Base-by-base conservation (phyloP, 495 filamentous ascomycete species). In the Tuber calosporum region DNA sequence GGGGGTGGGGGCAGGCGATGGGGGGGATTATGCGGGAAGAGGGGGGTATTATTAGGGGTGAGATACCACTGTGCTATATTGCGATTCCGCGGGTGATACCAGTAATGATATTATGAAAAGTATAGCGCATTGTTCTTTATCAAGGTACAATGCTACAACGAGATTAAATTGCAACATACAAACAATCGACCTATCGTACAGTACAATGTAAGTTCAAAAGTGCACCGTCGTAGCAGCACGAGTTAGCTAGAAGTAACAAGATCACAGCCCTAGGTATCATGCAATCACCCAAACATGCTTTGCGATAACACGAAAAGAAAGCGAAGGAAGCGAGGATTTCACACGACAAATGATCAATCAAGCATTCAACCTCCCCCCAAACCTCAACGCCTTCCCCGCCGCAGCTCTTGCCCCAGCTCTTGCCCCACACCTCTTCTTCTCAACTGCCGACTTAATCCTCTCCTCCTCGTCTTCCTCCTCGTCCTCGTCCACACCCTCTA, bases 1-100 rank as follows among this genome's bases (percentile, higher is more conserved):
- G 82, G 82, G 0, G 89, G 89, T 84, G 83, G 88, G 80, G 84
- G 77, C 70, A 83, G 76, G n/a, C 74, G 76, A 37, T 81, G 84
- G 67, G 68, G 72, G 38, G 85, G 84, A 15, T 62, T 80, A 36
- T 73, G 68, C 62, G 17, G 76, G 76, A 67, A 74, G 73, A 36
- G 78, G 69, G 34, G 78, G 70, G 38, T 78, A 78, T 70, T 78
- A 77, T 73, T 78, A 70, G 53, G 30, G 34, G 38, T 7, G 36
- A 39, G 36, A 72, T 68, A 68, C 36, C 34, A 62, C 48, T 39
- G 48, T 39, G 22, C 48, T 30, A 22, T 37, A 15, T 66, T 20
- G 17, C 42, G 39, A 73, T 41, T 11, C 41, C 8, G 66, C n/a
- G 53, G 37, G 19, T 20, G 17, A 67, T 67, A 70, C 39, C n/a